Evolutionary conservation across 768 basidiomycete genomes (phyloP).

Genomic region (Atractiella rhizophila): DNA sequence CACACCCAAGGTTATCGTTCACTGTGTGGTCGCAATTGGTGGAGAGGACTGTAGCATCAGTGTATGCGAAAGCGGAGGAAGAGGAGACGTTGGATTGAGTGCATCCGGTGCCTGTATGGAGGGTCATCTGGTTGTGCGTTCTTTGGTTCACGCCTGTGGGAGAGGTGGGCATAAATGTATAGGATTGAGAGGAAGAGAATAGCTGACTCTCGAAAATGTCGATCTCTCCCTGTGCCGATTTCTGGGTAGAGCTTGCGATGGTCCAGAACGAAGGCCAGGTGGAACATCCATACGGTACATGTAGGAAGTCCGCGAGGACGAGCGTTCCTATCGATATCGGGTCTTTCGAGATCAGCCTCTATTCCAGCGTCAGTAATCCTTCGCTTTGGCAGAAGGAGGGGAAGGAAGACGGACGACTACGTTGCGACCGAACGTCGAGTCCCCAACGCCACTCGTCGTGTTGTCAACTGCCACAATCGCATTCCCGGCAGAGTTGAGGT

Average conservation of each 20-base stretch:
- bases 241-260: neutral
- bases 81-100: conserved; percentile 8
- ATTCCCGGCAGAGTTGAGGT: conserved; percentile 40
- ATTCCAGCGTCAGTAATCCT: too few relatives aligned
- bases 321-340: conserved; percentile 2
- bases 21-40: conserved; percentile 7
- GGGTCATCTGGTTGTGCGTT: conserved; percentile 1
- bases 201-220: conserved; percentile 6
- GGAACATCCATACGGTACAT: conserved; percentile 3
- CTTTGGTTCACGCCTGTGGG: conserved; percentile 1
- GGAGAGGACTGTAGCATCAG: neutral
- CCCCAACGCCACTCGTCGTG: conserved; percentile 22
- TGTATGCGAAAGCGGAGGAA: conserved; percentile 6
- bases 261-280: conserved; percentile 10
- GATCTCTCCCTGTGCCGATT: conserved; percentile 5
- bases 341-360: conserved; percentile 6
- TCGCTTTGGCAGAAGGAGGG: too few relatives aligned
- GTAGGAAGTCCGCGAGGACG: conserved; percentile 4
- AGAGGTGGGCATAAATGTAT: too few relatives aligned
- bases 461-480: conserved; percentile 59
- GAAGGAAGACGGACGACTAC: too few relatives aligned
- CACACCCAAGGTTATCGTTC: conserved; percentile 9
- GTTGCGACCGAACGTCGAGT: conserved; percentile 6
- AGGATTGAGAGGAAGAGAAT: neutral
- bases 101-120: conserved; percentile 7